Evolutionary conservation across 1,139 yeast species (phyloP).

Genomic region (Arxiozyma bovina): DNA sequence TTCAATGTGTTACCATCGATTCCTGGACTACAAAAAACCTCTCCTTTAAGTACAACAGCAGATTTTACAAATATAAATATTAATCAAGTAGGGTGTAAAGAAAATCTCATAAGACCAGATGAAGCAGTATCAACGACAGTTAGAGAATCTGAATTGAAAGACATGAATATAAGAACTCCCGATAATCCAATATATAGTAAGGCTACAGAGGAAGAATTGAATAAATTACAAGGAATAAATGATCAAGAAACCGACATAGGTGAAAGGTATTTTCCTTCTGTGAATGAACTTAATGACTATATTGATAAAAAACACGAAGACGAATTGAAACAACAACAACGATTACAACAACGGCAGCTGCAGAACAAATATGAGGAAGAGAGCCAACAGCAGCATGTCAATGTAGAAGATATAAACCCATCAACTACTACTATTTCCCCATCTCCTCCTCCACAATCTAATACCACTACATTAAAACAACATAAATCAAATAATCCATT

Average conservation of each 20-base stretch:
- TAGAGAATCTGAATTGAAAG: neutral
- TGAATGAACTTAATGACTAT: constrained; percentile 10
- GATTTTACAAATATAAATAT: neutral
- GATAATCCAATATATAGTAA: neutral
- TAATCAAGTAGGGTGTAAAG: neutral
- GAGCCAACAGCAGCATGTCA: neutral
- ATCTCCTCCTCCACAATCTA: neutral
- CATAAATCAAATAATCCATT: constrained; percentile 31
- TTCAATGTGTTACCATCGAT: constrained; percentile 28
- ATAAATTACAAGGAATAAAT: neutral
- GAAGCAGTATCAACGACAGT: neutral
- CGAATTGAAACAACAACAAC: constrained; percentile 1
- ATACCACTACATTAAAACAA: constrained; percentile 13
- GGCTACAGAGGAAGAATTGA: neutral
- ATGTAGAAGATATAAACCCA: neutral
- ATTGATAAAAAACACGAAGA: constrained; percentile 13
- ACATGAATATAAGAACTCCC: too few species aligned
- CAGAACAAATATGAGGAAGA: neutral
- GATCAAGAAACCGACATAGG: neutral
- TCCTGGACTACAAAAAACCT: constrained; percentile 9
- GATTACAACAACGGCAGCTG: neutral
- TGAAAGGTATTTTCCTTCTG: constrained; percentile 12
- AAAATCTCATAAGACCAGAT: neutral
- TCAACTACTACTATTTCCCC: neutral
- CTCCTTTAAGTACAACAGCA: neutral